phyloP scores from a whole-genome alignment of 768 basidiomycete genomes.

The Boletellus ananas region DNA sequence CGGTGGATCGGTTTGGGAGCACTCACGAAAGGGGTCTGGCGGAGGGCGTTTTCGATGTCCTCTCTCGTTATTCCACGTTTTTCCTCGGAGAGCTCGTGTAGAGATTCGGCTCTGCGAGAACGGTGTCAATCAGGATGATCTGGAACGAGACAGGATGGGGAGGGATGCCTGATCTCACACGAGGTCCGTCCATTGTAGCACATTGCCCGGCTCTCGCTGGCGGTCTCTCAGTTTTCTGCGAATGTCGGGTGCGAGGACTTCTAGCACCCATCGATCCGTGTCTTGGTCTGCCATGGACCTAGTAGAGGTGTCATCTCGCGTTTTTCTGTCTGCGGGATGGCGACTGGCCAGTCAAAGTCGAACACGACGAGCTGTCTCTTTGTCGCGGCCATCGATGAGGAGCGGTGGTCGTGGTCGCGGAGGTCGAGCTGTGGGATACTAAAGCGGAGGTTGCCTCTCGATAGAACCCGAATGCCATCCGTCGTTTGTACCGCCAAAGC shows the following conservation, averaged over 20 bases:
- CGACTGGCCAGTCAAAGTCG: slow-evolving; percentile 89
- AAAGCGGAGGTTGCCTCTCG: too few relatives aligned
- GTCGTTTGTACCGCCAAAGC: slow-evolving; percentile 70
- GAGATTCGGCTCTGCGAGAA: slow-evolving; percentile 54
- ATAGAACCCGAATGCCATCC: slow-evolving; percentile 48
- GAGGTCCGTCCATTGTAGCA: slow-evolving; percentile 88
- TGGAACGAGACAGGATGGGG: not conserved
- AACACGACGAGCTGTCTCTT: slow-evolving; percentile 79
- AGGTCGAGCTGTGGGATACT: not conserved
- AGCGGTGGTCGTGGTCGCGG: not conserved
- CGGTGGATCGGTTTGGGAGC: not conserved
- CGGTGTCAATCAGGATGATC: not conserved
- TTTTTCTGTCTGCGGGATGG: not conserved
- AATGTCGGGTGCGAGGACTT: slow-evolving; percentile 81
- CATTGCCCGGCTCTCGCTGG: slow-evolving; percentile 51
- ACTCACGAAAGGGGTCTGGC: slow-evolving; percentile 83
- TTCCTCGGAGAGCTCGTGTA: slow-evolving; percentile 59
- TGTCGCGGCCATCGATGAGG: slow-evolving; percentile 17
- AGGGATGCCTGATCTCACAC: slow-evolving; percentile 55
- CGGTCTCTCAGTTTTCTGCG: slow-evolving; percentile 63
- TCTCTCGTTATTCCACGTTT: slow-evolving; percentile 61
- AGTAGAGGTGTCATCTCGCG: not conserved
- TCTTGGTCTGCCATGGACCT: slow-evolving; percentile 96
- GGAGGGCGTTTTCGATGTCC: slow-evolving; percentile 75
- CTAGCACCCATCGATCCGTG: slow-evolving; percentile 89